A percentile compares a stretch with the other conserved stretches of the same genome.
These are phyloP conservation scores for Rhizodiscina lignyota DNA, from an alignment of 495 filamentous ascomycete species.

Conservation along the genomic window DNA sequence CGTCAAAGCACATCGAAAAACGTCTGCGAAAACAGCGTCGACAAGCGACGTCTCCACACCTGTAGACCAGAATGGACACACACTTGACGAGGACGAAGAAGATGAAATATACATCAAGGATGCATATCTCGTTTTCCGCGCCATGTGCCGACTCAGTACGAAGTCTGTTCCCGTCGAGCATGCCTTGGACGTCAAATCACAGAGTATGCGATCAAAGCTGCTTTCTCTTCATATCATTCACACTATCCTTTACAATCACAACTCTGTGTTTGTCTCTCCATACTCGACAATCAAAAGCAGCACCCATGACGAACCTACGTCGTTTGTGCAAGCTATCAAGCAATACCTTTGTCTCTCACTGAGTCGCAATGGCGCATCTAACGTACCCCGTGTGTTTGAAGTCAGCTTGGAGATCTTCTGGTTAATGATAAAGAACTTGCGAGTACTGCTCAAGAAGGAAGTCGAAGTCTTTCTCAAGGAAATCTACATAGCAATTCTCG, in stretches of 20 bases:
- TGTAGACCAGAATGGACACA: slow-evolving; percentile 27
- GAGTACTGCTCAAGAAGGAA: slow-evolving; percentile 94
- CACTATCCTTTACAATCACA: slow-evolving; percentile 83
- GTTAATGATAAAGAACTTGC: slow-evolving; percentile 87
- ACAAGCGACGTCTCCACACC: neutral
- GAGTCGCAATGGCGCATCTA: slow-evolving; percentile 86
- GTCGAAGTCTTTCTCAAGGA: slow-evolving; percentile 96
- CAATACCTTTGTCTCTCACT: slow-evolving; percentile 90
- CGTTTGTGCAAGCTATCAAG: slow-evolving; percentile 87
- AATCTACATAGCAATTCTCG: slow-evolving; percentile 87
- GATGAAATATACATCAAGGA: slow-evolving; percentile 95
- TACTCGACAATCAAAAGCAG: slow-evolving; percentile 78
- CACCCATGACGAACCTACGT: slow-evolving; percentile 66
- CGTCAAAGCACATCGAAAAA: slow-evolving; percentile 38
- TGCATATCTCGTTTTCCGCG: slow-evolving; percentile 90
- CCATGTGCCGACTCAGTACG: slow-evolving; percentile 93
- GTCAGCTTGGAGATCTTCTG: slow-evolving; percentile 96
- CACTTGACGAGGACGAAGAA: slow-evolving; percentile 66
- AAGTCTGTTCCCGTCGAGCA: slow-evolving; percentile 80
- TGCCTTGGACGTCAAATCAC: slow-evolving; percentile 76
- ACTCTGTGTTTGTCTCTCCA: slow-evolving; percentile 72
- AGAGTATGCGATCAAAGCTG: slow-evolving; percentile 93
- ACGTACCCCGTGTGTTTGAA: slow-evolving; percentile 80
- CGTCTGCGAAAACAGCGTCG: slow-evolving; percentile 27
- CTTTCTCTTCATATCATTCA: slow-evolving; percentile 90